phyloP scores from a whole-genome alignment of 2,329 filamentous ascomycete genomes.

The Rosellinia necatrix region DNA sequence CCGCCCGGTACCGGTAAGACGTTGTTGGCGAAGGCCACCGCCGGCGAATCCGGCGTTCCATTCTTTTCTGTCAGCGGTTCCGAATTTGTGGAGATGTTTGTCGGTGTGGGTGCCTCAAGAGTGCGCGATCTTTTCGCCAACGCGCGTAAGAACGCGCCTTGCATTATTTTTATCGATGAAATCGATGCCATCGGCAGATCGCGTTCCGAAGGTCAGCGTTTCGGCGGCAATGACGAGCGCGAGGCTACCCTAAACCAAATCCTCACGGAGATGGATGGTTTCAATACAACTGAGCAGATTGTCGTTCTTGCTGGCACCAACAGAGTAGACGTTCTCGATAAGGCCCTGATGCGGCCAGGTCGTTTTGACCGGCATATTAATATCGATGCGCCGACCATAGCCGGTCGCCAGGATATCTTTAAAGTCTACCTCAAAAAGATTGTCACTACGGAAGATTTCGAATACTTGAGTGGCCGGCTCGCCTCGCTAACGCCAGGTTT shows the following conservation, averaged over 20 bases:
- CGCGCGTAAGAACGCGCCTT: constrained; percentile 93
- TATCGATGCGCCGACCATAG: constrained; percentile 96
- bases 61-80: constrained; percentile 99
- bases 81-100: constrained; percentile 99
- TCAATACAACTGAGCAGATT: constrained; percentile 95
- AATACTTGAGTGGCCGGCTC: constrained; percentile 84
- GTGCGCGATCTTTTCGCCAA: constrained; percentile 94
- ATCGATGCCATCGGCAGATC: constrained; percentile 97
- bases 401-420: constrained; percentile 95
- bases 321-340: constrained; percentile 90
- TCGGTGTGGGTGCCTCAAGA: constrained; percentile 94
- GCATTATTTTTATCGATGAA: constrained; percentile 99
- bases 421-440: constrained; percentile 93
- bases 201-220: constrained; percentile 75
- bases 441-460: constrained; percentile 86
- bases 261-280: constrained; percentile 98
- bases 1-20: constrained; percentile 99
- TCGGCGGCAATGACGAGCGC: constrained; percentile 93
- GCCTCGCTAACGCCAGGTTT: constrained; percentile 94
- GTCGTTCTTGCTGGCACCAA: constrained; percentile 97
- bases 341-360: constrained; percentile 93
- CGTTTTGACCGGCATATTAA: constrained; percentile 96
- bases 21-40: constrained; percentile 93
- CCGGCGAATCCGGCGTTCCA: constrained; percentile 93
- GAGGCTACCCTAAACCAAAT: constrained; percentile 98